phyloP scores from a whole-genome alignment of 2,329 filamentous ascomycete species.

The Colletotrichum salicis region DNA sequence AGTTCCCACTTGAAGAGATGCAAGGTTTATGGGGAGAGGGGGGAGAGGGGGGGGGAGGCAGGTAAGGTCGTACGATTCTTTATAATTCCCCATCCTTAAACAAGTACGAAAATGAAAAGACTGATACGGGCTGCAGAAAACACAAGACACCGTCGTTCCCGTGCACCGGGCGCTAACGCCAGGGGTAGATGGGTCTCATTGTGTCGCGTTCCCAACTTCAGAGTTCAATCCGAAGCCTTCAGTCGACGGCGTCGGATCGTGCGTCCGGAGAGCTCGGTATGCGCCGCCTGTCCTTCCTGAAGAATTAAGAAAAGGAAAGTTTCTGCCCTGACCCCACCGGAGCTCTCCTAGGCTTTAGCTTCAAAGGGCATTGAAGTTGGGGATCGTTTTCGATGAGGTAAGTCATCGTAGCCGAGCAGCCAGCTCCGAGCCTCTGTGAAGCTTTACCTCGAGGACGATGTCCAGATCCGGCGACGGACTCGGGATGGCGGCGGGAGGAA shows the following conservation, averaged over 20 bases:
- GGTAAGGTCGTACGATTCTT: neutral
- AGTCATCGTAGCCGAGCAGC: neutral
- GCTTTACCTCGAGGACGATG: neutral
- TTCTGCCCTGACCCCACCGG: neutral
- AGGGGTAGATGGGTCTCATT: neutral
- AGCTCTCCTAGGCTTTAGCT: neutral
- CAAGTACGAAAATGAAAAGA: neutral
- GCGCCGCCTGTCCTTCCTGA: neutral
- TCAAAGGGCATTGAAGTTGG: neutral
- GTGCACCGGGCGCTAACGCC: neutral
- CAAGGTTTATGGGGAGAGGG: neutral
- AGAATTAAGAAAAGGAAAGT: neutral
- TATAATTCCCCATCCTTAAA: neutral
- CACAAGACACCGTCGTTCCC: neutral
- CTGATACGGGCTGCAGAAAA: neutral
- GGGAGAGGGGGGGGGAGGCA: neutral
- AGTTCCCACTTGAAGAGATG: slow-evolving; percentile 9
- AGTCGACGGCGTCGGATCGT: neutral
- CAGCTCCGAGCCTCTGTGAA: neutral
- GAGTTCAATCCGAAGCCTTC: neutral
- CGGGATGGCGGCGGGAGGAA: slow-evolving; percentile 13
- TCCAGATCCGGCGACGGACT: slow-evolving; percentile 7
- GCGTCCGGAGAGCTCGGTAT: neutral
- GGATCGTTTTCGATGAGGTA: neutral
- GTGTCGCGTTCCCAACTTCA: neutral